Conservation (phyloP, 352 stramenopile genomes). For the Pythium vanterpoolii region DNA sequence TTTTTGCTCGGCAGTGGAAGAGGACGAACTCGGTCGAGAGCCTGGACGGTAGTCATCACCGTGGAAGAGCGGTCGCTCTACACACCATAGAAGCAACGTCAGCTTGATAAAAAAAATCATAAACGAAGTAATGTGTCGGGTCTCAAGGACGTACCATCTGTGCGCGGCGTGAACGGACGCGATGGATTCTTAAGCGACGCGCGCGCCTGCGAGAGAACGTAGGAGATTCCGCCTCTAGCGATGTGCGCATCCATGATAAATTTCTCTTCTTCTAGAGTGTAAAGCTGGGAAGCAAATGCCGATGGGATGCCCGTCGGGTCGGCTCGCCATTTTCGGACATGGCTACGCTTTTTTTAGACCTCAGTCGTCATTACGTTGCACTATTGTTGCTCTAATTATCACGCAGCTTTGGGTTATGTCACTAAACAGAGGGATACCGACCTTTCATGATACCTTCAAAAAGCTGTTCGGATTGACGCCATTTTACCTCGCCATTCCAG, state of each 20-base stretch:
- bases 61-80: slow-evolving; percentile 59
- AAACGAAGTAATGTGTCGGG: background rate
- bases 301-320: too few species aligned
- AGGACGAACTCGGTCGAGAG: slow-evolving; percentile 68
- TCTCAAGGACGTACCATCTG: slow-evolving; percentile 24
- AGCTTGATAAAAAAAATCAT: background rate
- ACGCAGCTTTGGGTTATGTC: too few species aligned
- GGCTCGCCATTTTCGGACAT: background rate
- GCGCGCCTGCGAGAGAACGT: slow-evolving; percentile 73
- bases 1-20: slow-evolving; percentile 41
- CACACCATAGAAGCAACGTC: background rate
- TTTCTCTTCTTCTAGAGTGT: background rate
- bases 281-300: background rate
- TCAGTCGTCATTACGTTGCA: background rate
- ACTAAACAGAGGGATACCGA: background rate
- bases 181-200: slow-evolving; percentile 81
- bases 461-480: too few species aligned
- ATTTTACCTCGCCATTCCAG: too few species aligned
- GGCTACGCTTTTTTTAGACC: slow-evolving; percentile 9
- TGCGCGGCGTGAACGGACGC: slow-evolving; percentile 71
- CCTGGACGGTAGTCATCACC: slow-evolving; percentile 71
- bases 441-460: background rate
- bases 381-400: background rate
- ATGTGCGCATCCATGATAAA: slow-evolving; percentile 67
- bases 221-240: slow-evolving; percentile 69